Evolutionary conservation across 345 rosid genomes (phyloP).

Genomic region (Firmiana major): DNA sequence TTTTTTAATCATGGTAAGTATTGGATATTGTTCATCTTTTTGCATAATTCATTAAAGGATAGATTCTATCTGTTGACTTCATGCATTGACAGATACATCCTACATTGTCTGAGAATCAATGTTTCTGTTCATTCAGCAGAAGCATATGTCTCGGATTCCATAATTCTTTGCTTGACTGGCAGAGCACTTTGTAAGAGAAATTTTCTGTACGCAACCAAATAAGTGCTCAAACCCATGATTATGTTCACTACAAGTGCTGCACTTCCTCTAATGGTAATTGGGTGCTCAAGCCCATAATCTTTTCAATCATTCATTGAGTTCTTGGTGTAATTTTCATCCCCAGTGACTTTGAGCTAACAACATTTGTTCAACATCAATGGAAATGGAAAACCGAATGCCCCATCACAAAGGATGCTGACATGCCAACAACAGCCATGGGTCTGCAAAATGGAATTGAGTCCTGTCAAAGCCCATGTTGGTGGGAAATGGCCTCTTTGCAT

Average conservation of each 20-base stretch:
- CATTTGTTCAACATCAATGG: neutral
- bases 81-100: neutral
- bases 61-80: neutral
- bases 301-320: neutral
- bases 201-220: neutral
- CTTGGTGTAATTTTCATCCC: neutral
- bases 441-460: neutral
- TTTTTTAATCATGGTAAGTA: neutral
- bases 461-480: neutral
- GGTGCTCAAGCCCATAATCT: neutral
- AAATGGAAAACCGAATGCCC: neutral
- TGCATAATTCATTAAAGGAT: neutral
- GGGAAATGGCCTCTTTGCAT: neutral
- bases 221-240: constrained; percentile 17
- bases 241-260: neutral
- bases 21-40: neutral
- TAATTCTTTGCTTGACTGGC: constrained; percentile 13
- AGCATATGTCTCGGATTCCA: neutral
- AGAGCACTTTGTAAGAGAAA: neutral
- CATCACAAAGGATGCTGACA: neutral
- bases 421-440: neutral
- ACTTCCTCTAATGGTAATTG: neutral
- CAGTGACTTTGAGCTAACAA: neutral
- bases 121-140: neutral
- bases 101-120: neutral